These are phyloP conservation scores for Schizophyllum amplum DNA, from an alignment of 1,284 basidiomycete genomes.

Conservation along the genomic window DNA sequence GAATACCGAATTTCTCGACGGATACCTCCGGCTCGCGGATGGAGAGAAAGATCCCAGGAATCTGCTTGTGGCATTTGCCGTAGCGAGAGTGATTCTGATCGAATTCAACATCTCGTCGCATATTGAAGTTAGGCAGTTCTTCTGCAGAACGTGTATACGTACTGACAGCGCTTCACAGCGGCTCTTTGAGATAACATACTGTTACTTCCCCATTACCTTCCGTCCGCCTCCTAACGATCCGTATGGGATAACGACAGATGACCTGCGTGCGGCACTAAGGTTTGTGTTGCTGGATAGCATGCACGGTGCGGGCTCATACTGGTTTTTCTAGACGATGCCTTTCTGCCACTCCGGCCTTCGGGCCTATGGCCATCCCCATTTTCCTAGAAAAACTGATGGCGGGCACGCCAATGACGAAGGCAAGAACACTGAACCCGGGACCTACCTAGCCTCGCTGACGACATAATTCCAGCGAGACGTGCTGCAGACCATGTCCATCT, in stretches of 20 bases:
- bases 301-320: constrained; percentile 14
- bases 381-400: constrained; percentile 91
- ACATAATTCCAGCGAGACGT: constrained; percentile 60
- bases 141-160: background rate
- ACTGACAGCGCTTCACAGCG: constrained; percentile 39
- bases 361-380: constrained; percentile 77
- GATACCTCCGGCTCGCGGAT: constrained; percentile 77
- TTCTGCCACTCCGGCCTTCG: constrained; percentile 76
- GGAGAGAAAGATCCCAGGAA: constrained; percentile 99
- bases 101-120: constrained; percentile 70
- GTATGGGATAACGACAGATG: constrained; percentile 86
- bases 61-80: constrained; percentile 83
- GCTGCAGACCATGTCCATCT: constrained; percentile 64
- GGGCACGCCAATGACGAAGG: constrained; percentile 81
- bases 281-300: constrained; percentile 19
- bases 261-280: constrained; percentile 75
- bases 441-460: background rate
- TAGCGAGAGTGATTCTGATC: constrained; percentile 76
- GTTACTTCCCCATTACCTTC: constrained; percentile 99
- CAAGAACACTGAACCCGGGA: constrained; percentile 19
- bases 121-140: constrained; percentile 56
- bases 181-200: constrained; percentile 93
- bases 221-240: constrained; percentile 92
- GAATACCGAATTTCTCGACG: constrained; percentile 65
- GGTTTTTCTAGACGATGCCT: constrained; percentile 64